Evolutionary conservation across 345 rosid genomes (phyloP), one percentile per base, ranked within the genome.

Genomic region (Trapa bicornis): DNA sequence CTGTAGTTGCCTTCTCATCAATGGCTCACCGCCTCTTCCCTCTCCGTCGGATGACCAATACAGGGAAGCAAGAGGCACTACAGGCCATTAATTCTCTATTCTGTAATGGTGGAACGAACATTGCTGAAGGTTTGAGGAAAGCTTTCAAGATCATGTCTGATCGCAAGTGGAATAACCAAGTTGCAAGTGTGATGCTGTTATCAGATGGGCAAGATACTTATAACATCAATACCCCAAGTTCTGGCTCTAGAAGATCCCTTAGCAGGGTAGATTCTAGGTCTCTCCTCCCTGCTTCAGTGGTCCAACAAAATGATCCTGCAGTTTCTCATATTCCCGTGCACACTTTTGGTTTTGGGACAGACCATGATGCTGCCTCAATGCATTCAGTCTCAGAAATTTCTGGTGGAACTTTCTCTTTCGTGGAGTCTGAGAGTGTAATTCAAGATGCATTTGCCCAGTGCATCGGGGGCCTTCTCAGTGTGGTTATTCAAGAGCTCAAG

Each of bases 381-480:
- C 97, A 91, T 76, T 81, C 92, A 3, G 84, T 95, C 61, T 80
- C 96, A 11, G 96, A 95, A 73, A 77, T 81, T 66, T 91, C 97
- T 0, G 93, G 97, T 17, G 98, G 99, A 53, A 95, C 97, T 22
- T 95, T 95, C 82, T 91, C 99, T 67, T 95, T 95, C 76, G 87
- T 91, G 67, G 99, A 91, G 80, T 84, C 93, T 6, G 99, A 91
- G 74, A 80, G 76, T 38, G 89, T 83, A 64, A 89, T 95, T 70
- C 99, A 95, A 82, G 99, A 95, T 78, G 97, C 99, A 36, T 91
- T 95, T 75, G 99, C 99, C 5, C 99, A 95, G 76, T 95, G 99
- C 75, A 95, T 95, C 68, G 99, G 97, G 16, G 99, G 99, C 47
- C 85, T 95, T 64, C 80, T 95, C 47, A 95, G 96, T 65, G 99